Conservation (phyloP, 2,329 filamentous ascomycete species). For the Stachybotrys chartarum region DNA sequence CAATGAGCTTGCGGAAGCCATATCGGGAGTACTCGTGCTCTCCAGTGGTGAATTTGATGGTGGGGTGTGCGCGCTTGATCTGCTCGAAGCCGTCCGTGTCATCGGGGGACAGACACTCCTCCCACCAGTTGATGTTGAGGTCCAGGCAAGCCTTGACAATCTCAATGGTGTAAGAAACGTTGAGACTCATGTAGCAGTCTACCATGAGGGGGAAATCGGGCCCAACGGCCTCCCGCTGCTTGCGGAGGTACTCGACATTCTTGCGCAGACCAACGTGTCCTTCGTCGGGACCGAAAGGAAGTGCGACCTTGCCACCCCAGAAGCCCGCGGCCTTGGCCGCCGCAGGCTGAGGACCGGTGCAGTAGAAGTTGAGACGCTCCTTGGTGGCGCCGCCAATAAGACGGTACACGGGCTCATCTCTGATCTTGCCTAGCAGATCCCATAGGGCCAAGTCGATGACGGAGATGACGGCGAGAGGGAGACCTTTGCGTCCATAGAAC, state of each 20-base stretch:
- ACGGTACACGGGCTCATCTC: conserved; percentile 90
- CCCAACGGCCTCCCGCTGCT: conserved; percentile 77
- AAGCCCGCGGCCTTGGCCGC: conserved; percentile 83
- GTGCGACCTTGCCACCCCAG: conserved; percentile 81
- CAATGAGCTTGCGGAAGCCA: conserved; percentile 89
- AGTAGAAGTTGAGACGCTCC: conserved; percentile 83
- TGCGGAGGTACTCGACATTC: conserved; percentile 82
- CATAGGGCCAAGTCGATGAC: conserved; percentile 90
- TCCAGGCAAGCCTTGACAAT: conserved; percentile 77
- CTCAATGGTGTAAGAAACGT: conserved; percentile 87
- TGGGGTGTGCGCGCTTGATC: conserved; percentile 85
- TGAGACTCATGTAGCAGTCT: conserved; percentile 95
- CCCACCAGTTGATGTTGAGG: conserved; percentile 94
- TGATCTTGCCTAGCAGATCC: conserved; percentile 86
- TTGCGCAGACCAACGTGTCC: conserved; percentile 75
- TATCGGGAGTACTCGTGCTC: conserved; percentile 95
- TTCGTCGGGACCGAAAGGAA: conserved; percentile 86
- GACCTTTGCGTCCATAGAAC: conserved; percentile 93
- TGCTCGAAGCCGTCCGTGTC: conserved; percentile 86
- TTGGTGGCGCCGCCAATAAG: conserved; percentile 87
- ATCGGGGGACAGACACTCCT: conserved; percentile 86
- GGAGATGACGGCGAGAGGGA: conserved; percentile 84
- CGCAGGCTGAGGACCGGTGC: conserved; percentile 78
- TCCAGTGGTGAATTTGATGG: conserved; percentile 88
- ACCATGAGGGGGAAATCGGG: conserved; percentile 91